phyloP scores from a whole-genome alignment of 805 yeast genomes.

The Metschnikowia picachoensis region DNA sequence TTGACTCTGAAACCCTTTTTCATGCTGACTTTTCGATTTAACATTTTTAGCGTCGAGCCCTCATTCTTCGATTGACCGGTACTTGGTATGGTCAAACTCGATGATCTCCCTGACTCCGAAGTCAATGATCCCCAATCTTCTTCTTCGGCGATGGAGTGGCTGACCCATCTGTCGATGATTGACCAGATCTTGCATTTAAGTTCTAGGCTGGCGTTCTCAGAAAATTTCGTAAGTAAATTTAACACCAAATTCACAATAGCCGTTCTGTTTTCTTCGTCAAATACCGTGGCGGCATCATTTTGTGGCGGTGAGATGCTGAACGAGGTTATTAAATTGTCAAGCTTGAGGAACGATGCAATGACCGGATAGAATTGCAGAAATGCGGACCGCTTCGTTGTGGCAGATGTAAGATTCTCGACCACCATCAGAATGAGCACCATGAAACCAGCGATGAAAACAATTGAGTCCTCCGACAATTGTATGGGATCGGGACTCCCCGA shows the following conservation, averaged over 20 bases:
- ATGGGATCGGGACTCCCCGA: slow-evolving; percentile 25
- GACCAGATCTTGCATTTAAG: slow-evolving; percentile 58
- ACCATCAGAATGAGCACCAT: slow-evolving; percentile 53
- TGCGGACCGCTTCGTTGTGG: slow-evolving; percentile 22
- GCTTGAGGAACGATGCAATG: slow-evolving; percentile 32
- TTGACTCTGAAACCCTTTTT: slow-evolving; percentile 27
- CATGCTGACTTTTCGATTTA: slow-evolving; percentile 7
- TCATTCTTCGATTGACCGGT: slow-evolving; percentile 7
- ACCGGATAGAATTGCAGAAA: slow-evolving; percentile 34
- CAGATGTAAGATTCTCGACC: slow-evolving; percentile 26
- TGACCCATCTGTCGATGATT: slow-evolving; percentile 68
- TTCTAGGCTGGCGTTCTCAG: slow-evolving; percentile 31
- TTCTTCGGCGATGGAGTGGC: slow-evolving; percentile 27
- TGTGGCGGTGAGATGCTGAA: slow-evolving; percentile 10
- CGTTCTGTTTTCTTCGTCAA: slow-evolving; percentile 36
- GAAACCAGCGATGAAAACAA: slow-evolving; percentile 70
- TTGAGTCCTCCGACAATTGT: slow-evolving; percentile 76
- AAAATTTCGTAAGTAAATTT: slow-evolving; percentile 49
- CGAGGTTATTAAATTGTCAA: slow-evolving; percentile 34
- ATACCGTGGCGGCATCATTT: slow-evolving; percentile 20
- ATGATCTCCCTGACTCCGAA: slow-evolving; percentile 19
- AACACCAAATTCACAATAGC: slow-evolving; percentile 39
- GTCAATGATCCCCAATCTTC: slow-evolving; percentile 13
- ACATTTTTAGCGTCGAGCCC: slow-evolving; percentile 7
- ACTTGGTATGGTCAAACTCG: slow-evolving; percentile 10